phyloP scores from a whole-genome alignment of 495 filamentous ascomycete genomes.

The Acidomyces sp. region DNA sequence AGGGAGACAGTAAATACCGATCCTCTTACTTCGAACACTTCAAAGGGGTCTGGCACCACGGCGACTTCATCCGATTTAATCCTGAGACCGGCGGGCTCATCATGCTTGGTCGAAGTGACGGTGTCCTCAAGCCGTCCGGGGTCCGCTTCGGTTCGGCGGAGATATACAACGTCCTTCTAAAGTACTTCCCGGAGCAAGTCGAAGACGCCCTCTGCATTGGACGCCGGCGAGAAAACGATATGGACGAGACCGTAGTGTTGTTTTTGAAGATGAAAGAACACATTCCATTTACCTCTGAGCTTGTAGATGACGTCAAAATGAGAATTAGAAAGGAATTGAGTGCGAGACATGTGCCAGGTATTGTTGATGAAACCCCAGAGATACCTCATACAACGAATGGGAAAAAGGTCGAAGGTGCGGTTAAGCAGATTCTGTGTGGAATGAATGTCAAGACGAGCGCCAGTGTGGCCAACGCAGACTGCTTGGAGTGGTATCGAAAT shows the following conservation, averaged over 20 bases:
- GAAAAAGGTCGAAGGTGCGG: constrained; percentile 88
- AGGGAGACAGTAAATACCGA: constrained; percentile 58
- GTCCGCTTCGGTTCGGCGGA: constrained; percentile 71
- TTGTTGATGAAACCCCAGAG: constrained; percentile 65
- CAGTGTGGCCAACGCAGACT: constrained; percentile 71
- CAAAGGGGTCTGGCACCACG: constrained; percentile 75
- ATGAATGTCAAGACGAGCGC: constrained; percentile 72
- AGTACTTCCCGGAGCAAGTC: constrained; percentile 62
- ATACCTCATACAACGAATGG: constrained; percentile 85
- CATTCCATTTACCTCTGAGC: constrained; percentile 33
- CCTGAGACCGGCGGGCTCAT: constrained; percentile 59
- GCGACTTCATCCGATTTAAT: constrained; percentile 77
- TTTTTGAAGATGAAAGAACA: constrained; percentile 64
- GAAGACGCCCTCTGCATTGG: constrained; percentile 81
- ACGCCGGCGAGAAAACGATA: constrained; percentile 54
- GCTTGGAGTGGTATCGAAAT: constrained; percentile 68
- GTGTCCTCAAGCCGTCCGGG: constrained; percentile 64
- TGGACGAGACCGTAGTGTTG: constrained; percentile 72
- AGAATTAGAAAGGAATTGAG: constrained; percentile 61
- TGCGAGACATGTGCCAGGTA: constrained; percentile 69
- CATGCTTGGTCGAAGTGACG: constrained; percentile 73
- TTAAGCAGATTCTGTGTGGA: constrained; percentile 88
- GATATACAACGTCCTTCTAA: constrained; percentile 81
- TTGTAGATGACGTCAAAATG: constrained; percentile 47
- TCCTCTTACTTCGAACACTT: constrained; percentile 83